These are phyloP conservation scores for Xylariaceae sp. DNA, from an alignment of 2,329 filamentous ascomycete genomes.

Conservation along the genomic window DNA sequence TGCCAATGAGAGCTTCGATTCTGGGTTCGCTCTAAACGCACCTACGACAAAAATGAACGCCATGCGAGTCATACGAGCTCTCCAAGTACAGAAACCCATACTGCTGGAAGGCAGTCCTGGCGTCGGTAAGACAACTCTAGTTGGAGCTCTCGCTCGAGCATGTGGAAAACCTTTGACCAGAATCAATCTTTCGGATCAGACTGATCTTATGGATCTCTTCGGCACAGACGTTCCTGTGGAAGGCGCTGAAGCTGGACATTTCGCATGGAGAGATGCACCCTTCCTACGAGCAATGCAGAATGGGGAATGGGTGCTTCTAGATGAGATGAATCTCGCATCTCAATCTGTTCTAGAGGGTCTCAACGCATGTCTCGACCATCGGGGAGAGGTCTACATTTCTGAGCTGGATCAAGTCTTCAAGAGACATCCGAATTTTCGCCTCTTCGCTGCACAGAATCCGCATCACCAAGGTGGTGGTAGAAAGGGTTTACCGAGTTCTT, in stretches of 20 bases:
- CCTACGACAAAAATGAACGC: slow-evolving; percentile 87
- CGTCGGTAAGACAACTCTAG: slow-evolving; percentile 93
- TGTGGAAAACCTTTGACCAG: slow-evolving; percentile 81
- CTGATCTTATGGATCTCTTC: slow-evolving; percentile 95
- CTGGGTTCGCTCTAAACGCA: slow-evolving; percentile 76
- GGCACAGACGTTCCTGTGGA: slow-evolving; percentile 95
- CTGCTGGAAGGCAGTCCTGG: slow-evolving; percentile 95
- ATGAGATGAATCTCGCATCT: slow-evolving; percentile 98
- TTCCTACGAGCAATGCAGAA: slow-evolving; percentile 96
- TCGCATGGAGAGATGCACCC: slow-evolving; percentile 92
- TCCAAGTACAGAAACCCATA: slow-evolving; percentile 88
- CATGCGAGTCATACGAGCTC: slow-evolving; percentile 83
- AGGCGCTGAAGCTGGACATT: slow-evolving; percentile 84
- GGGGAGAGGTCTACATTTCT: slow-evolving; percentile 91
- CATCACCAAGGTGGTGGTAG: slow-evolving; percentile 95
- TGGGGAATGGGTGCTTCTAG: slow-evolving; percentile 92
- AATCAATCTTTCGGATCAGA: slow-evolving; percentile 97
- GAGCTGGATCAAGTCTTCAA: slow-evolving; percentile 94
- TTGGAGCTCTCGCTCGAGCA: slow-evolving; percentile 77
- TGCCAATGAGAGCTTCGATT: slow-evolving; percentile 46
- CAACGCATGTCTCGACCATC: slow-evolving; percentile 94
- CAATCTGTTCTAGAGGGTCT: slow-evolving; percentile 95
- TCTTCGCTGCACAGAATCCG: slow-evolving; percentile 96
- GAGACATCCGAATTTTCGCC: slow-evolving; percentile 82
- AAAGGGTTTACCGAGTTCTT: slow-evolving; percentile 91